Base-by-base conservation (phyloP, 2,329 filamentous ascomycete species). In the Monilinia fructigena region DNA sequence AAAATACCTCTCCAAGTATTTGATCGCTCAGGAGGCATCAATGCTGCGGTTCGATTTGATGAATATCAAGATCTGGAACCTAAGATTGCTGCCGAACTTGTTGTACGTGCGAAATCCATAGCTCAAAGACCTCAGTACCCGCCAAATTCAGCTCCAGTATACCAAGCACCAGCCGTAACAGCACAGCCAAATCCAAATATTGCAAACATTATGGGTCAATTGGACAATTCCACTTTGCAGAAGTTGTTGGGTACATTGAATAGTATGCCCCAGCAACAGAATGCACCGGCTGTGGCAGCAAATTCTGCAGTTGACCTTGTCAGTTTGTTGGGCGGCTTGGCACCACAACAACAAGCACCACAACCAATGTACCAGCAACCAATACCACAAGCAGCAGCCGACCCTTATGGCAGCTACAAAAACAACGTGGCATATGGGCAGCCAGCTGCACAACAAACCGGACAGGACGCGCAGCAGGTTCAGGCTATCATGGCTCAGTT, bases 61-160 rank as follows among this genome's bases (percentile, higher is more conserved):
- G 90, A 96, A 76, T 98, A 98, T 76, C 86, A 90, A 66, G 88
- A 93, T 72, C 83, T 97, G 2, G 90, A 96, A 47, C 90, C 93
- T 0, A 78, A 81, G 7, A 87, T 93, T 55, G 92, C 91, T 4
- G 91, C 90, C 20, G 91, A 96, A 72, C 85, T 98, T 20, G 90
- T 96, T 66, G 77, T 89, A 53, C 86, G 92, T 67, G 86, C 89
- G 62, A 93, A 91, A 76, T 78, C 82, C 69, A 80, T 76, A 73
- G 73, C 73, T 73, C 70, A 77, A 74, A 66, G 78, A 71, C 69
- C 76, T 69, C 70, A 76, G 73, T 61, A 65, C 40, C 26, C 45
- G 5, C 48, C 55, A 42, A 65, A 64, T 45, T 55, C 69, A n/a
- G 66, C 54, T 35, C 74, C 69, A 54, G 38, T 77, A 73, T 76